Evolutionary conservation across 2,329 filamentous ascomycete genomes (phyloP), one percentile per base, ranked within the genome.

Genomic region (Epichloe gansuensis): DNA sequence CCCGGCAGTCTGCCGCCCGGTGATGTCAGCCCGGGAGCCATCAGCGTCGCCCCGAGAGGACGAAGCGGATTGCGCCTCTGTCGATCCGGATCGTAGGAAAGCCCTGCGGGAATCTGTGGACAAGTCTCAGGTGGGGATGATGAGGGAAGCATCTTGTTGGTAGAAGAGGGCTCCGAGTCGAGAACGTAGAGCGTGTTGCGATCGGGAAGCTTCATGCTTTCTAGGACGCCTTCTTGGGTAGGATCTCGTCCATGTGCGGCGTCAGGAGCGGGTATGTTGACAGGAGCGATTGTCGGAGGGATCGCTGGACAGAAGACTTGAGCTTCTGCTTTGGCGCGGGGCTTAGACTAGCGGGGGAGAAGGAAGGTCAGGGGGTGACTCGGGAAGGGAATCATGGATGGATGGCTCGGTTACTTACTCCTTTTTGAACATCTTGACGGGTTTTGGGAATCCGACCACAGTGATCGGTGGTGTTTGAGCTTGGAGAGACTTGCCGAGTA

Each of bases 221-320:
- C 86, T 51, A 97, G 76, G 93, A 88, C 54, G 86, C 82, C 70
- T 97, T 98, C 72, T 97, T 97, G 49, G 93, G 93, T 59, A 98
- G 77, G 62, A 97, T 83, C 68, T 94, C 88, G 69, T 98, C 93
- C 70, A 96, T 94, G 72, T 89, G 81, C 1, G 88, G 87, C 60
- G 83, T 82, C 50, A 97, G 85, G 50, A 88, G 80, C 3, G 93
- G 93, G 72, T 94, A 96, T 51, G 86, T 86, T 54, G 88, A 78
- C 58, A 93, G 75, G 59, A 97, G 80, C 64, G 88, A 88, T 63
- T 84, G 78, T 61, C 93, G 88, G 62, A 98, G 84, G 58, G 76
- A 81, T 64, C 93, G 88, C 75, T 96, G 91, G 53, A 89, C 88
- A 25, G 90, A 95, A 59, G 91, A 96, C 74, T 97, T 98, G 71